Evolutionary conservation across 2,329 filamentous ascomycete genomes (phyloP).

Genomic region (Ceratocystis eucalypticola): DNA sequence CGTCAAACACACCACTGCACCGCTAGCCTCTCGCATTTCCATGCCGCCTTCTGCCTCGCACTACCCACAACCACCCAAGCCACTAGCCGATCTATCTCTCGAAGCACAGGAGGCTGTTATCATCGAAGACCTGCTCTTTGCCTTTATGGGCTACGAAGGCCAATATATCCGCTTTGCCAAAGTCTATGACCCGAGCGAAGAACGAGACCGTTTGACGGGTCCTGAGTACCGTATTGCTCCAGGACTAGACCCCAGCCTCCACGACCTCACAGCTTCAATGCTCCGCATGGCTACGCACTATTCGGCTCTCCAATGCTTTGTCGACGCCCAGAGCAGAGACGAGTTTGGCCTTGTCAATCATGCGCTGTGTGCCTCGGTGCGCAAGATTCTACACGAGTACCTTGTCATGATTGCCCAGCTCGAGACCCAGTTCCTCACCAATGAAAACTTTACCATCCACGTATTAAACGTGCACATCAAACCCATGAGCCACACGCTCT

Average conservation of each 20-base stretch:
- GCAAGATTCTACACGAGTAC: constrained; percentile 85
- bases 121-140: constrained; percentile 80
- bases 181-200: constrained; percentile 67
- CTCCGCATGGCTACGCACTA: constrained; percentile 91
- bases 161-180: constrained; percentile 84
- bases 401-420: constrained; percentile 83
- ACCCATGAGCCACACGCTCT: constrained; percentile 79
- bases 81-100: constrained; percentile 58
- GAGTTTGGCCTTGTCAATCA: constrained; percentile 94
- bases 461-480: constrained; percentile 85
- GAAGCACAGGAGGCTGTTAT: constrained; percentile 77
- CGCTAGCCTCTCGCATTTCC: constrained; percentile 53
- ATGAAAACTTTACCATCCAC: constrained; percentile 79
- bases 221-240: constrained; percentile 67
- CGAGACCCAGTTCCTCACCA: constrained; percentile 83
- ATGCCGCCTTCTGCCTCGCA: constrained; percentile 61
- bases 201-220: constrained; percentile 75
- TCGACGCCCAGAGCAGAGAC: constrained; percentile 84
- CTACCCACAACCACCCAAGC: constrained; percentile 49
- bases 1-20: constrained; percentile 52
- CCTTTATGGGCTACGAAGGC: constrained; percentile 98
- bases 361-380: constrained; percentile 85
- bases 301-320: constrained; percentile 76
- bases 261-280: constrained; percentile 78
- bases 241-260: constrained; percentile 79